These are phyloP conservation scores for Scheffersomyces parashehatae DNA, from an alignment of 1,139 yeast species.

Conservation along the genomic window DNA sequence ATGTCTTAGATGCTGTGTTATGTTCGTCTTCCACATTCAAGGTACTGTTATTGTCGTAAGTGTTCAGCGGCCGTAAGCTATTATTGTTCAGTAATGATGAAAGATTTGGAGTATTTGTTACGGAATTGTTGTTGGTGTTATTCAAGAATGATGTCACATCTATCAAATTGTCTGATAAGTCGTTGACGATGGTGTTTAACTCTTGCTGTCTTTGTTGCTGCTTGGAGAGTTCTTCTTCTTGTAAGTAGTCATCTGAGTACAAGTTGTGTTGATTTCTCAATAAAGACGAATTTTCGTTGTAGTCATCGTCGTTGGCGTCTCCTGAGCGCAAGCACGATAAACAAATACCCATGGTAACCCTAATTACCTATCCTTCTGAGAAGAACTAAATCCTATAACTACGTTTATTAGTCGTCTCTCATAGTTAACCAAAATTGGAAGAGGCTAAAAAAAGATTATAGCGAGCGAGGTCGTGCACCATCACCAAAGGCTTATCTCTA, in stretches of 20 bases:
- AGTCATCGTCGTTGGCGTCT: constrained; percentile 37
- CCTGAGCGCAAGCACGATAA: constrained; percentile 45
- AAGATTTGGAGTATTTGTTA: neutral
- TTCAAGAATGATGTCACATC: constrained; percentile 45
- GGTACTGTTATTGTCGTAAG: constrained; percentile 7
- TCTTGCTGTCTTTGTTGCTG: constrained; percentile 48
- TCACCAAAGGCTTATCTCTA: too few species aligned
- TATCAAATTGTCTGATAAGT: constrained; percentile 43
- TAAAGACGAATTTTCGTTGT: constrained; percentile 35
- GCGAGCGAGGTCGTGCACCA: too few species aligned
- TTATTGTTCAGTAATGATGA: constrained; percentile 4
- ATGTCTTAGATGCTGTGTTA: constrained; percentile 3
- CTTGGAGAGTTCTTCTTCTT: constrained; percentile 41
- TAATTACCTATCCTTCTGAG: too few species aligned
- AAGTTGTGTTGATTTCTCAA: constrained; percentile 29
- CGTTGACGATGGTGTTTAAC: constrained; percentile 42
- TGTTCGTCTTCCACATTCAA: constrained; percentile 4
- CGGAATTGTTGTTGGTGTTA: constrained; percentile 9
- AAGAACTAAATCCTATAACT: too few species aligned
- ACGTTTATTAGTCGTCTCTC: too few species aligned
- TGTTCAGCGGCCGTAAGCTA: constrained; percentile 8
- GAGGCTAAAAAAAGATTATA: too few species aligned
- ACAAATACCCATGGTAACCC: constrained; percentile 43
- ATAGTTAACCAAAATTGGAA: too few species aligned
- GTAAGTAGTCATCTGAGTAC: constrained; percentile 36